Percentiles rank a stretch among this genome's conserved stretches.
Evolutionary conservation across 75 land plant genomes (phyloP).

Genomic region (Pseudotsuga menziesii): DNA sequence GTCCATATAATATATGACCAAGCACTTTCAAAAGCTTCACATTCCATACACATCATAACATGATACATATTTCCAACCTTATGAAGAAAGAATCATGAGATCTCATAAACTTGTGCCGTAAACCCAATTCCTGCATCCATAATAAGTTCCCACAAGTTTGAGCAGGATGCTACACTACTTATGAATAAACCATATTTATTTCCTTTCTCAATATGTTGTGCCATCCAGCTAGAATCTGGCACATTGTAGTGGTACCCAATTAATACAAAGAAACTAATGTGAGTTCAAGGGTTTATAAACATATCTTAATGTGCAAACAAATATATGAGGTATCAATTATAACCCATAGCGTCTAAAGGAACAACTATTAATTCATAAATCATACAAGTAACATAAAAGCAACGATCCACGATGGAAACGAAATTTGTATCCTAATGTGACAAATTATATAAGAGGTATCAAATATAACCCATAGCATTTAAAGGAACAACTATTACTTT

Average conservation of each 20-base stretch:
- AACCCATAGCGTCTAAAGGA: too few relatives aligned
- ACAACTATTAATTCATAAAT: too few relatives aligned
- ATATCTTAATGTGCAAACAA: too few relatives aligned
- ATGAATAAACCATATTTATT: constrained; percentile 67
- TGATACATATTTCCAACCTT: constrained; percentile 26
- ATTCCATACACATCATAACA: background rate
- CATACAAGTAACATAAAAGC: too few relatives aligned
- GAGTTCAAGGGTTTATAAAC: background rate
- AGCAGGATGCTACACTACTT: constrained; percentile 62
- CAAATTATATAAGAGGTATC: too few relatives aligned
- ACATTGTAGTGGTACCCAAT: constrained; percentile 80
- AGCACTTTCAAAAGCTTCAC: background rate
- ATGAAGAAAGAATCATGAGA: constrained; percentile 61
- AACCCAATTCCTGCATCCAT: constrained; percentile 89
- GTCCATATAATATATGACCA: background rate
- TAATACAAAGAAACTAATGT: background rate
- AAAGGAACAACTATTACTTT: too few relatives aligned
- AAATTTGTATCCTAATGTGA: too few relatives aligned
- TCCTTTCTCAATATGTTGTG: constrained; percentile 66
- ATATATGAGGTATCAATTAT: too few relatives aligned
- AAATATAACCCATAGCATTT: too few relatives aligned
- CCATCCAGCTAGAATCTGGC: constrained; percentile 53
- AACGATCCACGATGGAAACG: too few relatives aligned
- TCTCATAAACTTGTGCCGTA: constrained; percentile 56
- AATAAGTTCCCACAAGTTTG: constrained; percentile 67